Evolutionary conservation across 2,329 filamentous ascomycete species (phyloP).

Genomic region (Graphilbum fragrans): DNA sequence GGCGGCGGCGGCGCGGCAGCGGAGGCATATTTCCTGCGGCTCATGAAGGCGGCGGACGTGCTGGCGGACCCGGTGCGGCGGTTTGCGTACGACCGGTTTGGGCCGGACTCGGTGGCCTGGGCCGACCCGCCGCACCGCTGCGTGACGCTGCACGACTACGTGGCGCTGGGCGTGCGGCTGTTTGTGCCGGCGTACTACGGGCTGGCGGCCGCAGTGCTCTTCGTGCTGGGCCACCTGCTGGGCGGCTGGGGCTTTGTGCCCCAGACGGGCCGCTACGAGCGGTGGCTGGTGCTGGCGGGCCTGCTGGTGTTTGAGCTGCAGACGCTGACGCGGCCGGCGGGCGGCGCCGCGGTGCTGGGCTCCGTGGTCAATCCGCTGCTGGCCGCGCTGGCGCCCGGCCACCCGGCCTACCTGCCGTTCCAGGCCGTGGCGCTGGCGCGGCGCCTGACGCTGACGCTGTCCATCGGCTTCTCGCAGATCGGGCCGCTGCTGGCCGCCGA

Average conservation of each 20-base stretch:
- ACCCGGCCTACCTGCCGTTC: conserved; percentile 67
- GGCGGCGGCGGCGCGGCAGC: conserved; percentile 17
- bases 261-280: conserved; percentile 53
- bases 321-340: conserved; percentile 39
- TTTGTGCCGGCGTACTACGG: conserved; percentile 48
- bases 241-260: conserved; percentile 44
- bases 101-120: conserved; percentile 58
- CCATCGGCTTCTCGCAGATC: conserved; percentile 74
- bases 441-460: conserved; percentile 64
- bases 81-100: conserved; percentile 86
- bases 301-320: conserved; percentile 46
- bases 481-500: conserved; percentile 49
- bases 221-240: conserved; percentile 43
- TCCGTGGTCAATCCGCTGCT: conserved; percentile 19
- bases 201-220: conserved; percentile 42
- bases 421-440: conserved; percentile 68
- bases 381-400: conserved; percentile 22
- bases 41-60: conserved; percentile 75
- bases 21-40: conserved; percentile 57
- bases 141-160: conserved; percentile 59
- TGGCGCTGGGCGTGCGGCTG: conserved; percentile 48
- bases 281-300: conserved; percentile 44
- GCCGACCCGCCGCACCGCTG: conserved; percentile 31
- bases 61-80: conserved; percentile 63
- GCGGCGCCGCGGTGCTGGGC: conserved; percentile 27